Conservation (phyloP, 176 grass and related monocot genomes). For the Hordeum vulgare region MorexV3_pseudomolecules_assembly NC_058518.1:81201-81700, state of each 20-base stretch:
- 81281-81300: slow-evolving; percentile 57
- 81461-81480: slow-evolving; percentile 69
- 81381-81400: background rate
- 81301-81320: background rate
- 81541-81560: slow-evolving; percentile 55
- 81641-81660: background rate
- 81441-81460: slow-evolving; percentile 88
- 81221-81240: background rate
- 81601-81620: background rate
- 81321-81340: background rate
- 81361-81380: background rate
- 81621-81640: background rate
- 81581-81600: background rate
- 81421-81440: slow-evolving; percentile 91
- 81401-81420: slow-evolving; percentile 83
- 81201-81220: background rate
- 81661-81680: background rate
- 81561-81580: slow-evolving; percentile 31
- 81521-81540: slow-evolving; percentile 86
- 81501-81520: slow-evolving; percentile 92
- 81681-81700: background rate
- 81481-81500: slow-evolving; percentile 79
- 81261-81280: slow-evolving; percentile 13
- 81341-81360: background rate
- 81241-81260: background rate